These are phyloP conservation scores for Pelargonium nanum DNA, from an alignment of 345 rosid genomes.

Conservation along the genomic window DNA sequence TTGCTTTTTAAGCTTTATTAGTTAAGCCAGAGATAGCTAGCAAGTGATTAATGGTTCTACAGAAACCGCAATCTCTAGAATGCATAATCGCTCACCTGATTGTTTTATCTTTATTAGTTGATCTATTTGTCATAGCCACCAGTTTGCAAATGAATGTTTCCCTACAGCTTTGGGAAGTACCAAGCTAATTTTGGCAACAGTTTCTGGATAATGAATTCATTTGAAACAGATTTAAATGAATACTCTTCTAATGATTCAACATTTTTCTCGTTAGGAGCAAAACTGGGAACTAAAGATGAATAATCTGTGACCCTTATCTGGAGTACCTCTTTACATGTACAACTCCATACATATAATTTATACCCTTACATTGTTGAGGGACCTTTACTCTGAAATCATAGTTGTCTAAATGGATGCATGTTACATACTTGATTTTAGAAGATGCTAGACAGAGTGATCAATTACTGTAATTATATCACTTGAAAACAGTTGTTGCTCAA, in stretches of 20 bases:
- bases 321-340: background rate
- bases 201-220: background rate
- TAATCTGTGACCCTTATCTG: background rate
- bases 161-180: background rate
- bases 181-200: background rate
- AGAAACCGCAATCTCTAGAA: background rate
- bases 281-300: background rate
- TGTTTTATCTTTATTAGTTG: background rate
- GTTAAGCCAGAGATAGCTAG: background rate
- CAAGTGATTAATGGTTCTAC: background rate
- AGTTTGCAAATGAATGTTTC: background rate
- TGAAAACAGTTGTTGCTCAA: background rate
- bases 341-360: background rate
- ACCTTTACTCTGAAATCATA: background rate
- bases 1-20: background rate
- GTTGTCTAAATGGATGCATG: background rate
- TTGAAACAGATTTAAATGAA: too few species aligned
- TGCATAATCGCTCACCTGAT: background rate
- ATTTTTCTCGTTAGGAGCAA: too few species aligned
- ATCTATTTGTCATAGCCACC: background rate
- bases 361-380: background rate
- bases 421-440: background rate
- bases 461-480: background rate
- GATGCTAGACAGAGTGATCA: background rate
- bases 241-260: background rate